phyloP scores from a whole-genome alignment of 495 filamentous ascomycete species.

The Pyrenopolyporus hunteri region DNA sequence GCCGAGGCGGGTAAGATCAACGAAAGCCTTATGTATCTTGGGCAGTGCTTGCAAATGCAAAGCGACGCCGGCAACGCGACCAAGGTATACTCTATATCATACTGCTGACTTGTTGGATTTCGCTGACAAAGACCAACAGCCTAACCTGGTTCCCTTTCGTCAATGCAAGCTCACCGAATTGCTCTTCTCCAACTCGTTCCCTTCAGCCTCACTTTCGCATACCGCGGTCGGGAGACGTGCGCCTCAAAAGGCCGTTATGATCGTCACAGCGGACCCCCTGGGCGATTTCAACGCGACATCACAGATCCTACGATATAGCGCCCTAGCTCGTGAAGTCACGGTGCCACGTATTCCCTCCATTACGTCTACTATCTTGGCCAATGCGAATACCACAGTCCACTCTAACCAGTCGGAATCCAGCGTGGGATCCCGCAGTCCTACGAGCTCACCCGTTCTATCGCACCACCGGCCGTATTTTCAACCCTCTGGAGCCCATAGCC shows the following conservation, averaged over 20 bases:
- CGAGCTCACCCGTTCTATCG: constrained; percentile 42
- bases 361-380: constrained; percentile 55
- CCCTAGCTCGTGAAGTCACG: constrained; percentile 89
- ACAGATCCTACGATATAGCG: constrained; percentile 94
- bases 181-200: constrained; percentile 94
- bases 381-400: constrained; percentile 57
- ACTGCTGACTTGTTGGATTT: not conserved
- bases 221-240: constrained; percentile 51
- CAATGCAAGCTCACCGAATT: constrained; percentile 98
- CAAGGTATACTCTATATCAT: constrained; percentile 61
- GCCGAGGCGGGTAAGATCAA: constrained; percentile 98
- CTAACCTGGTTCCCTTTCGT: constrained; percentile 84
- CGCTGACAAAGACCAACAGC: constrained; percentile 52
- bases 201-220: constrained; percentile 61
- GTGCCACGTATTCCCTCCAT: constrained; percentile 86
- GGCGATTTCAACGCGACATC: constrained; percentile 97
- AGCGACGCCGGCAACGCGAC: constrained; percentile 73
- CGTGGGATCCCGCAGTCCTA: constrained; percentile 43
- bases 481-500: constrained; percentile 49
- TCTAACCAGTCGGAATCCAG: constrained; percentile 35
- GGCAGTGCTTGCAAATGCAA: constrained; percentile 97
- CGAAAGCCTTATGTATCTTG: constrained; percentile 95
- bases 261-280: constrained; percentile 91
- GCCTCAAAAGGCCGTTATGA: constrained; percentile 91
- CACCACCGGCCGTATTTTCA: constrained; percentile 43